Percentiles rank a stretch among this genome's conserved stretches.
These are phyloP conservation scores for Paramecium biaurelia DNA, from an alignment of 73 alveolate genomes.

Conservation along the genomic window DNA sequence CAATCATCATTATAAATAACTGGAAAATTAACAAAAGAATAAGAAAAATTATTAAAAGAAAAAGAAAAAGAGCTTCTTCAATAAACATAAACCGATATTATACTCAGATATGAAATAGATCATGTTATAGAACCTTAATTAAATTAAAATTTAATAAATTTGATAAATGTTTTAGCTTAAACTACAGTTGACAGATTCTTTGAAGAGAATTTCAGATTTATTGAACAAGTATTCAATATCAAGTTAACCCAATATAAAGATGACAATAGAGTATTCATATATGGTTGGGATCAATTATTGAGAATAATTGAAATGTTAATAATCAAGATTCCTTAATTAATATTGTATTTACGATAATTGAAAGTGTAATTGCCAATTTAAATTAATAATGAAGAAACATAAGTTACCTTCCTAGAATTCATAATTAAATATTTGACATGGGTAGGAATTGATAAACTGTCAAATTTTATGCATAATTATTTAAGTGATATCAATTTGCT, in stretches of 20 bases:
- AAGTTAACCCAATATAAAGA: background rate
- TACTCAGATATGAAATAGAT: background rate
- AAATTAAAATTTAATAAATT: background rate
- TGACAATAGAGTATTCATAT: background rate
- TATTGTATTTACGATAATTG: background rate
- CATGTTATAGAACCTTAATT: background rate
- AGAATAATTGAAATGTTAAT: background rate
- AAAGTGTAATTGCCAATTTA: background rate
- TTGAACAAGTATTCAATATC: background rate
- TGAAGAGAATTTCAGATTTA: background rate
- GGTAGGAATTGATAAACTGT: conserved; percentile 20
- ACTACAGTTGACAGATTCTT: background rate
- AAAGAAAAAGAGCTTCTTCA: background rate
- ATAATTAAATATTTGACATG: background rate
- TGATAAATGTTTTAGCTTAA: background rate
- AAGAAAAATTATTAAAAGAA: background rate
- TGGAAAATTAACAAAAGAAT: background rate
- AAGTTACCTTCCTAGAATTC: background rate
- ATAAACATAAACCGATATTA: background rate
- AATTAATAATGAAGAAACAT: background rate
- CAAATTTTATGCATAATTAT: conserved; percentile 11
- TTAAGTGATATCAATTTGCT: conserved; percentile 4
- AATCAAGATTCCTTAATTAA: background rate
- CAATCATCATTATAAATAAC: background rate
- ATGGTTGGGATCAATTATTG: background rate